Evolutionary conservation across 768 basidiomycete species (phyloP).

Genomic region (Rhodotorula kratochvilovae): DNA sequence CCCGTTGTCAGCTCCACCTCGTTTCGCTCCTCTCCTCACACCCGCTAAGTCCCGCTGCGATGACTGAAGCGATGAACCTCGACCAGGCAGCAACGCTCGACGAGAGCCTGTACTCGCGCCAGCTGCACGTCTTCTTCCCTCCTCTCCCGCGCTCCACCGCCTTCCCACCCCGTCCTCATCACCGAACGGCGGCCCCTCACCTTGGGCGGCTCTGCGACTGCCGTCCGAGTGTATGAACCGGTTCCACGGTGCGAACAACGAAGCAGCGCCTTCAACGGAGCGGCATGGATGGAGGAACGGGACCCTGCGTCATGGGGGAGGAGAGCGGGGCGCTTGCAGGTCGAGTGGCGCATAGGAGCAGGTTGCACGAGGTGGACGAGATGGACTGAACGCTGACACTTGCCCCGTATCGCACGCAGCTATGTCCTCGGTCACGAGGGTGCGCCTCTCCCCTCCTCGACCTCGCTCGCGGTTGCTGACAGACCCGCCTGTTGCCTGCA

Average conservation of each 20-base stretch:
- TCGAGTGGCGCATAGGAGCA: background rate
- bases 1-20: background rate
- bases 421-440: constrained; percentile 9
- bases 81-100: constrained; percentile 25
- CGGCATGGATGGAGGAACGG: background rate
- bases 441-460: background rate
- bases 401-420: background rate
- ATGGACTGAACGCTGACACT: background rate
- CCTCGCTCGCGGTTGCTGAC: background rate
- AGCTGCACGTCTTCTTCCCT: constrained; percentile 19
- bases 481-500: constrained; percentile 44
- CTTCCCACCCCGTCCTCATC: background rate
- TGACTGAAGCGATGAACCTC: constrained; percentile 26
- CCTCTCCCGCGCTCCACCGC: background rate
- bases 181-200: background rate
- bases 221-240: too few relatives aligned
- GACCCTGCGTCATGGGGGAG: background rate
- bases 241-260: too few relatives aligned
- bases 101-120: constrained; percentile 31
- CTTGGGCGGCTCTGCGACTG: background rate
- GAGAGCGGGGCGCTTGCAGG: background rate
- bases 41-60: background rate
- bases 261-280: too few relatives aligned
- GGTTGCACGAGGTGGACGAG: background rate
- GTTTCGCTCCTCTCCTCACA: background rate